phyloP scores from a whole-genome alignment of 1,139 yeast genomes.

The Diutina rugosa region DNA sequence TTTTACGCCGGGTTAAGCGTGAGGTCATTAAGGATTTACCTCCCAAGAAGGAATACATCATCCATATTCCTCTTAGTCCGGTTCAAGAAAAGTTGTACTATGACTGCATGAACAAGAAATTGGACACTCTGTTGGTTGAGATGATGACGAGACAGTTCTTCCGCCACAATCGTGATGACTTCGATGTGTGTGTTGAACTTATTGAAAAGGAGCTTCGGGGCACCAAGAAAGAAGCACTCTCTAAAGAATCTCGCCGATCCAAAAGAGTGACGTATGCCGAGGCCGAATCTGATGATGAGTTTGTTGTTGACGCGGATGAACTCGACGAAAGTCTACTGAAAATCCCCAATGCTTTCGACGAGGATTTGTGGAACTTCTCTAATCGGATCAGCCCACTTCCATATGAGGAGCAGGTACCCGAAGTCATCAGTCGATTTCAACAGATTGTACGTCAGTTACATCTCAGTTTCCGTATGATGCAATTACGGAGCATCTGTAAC shows the following conservation, averaged over 20 bases:
- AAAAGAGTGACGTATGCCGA: background rate
- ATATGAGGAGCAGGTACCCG: background rate
- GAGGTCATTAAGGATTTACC: conserved; percentile 62
- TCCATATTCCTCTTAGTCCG: conserved; percentile 57
- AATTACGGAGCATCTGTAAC: conserved; percentile 69
- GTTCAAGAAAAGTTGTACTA: conserved; percentile 55
- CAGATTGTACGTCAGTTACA: conserved; percentile 8
- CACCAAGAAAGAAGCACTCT: background rate
- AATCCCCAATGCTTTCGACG: background rate
- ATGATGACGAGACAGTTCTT: conserved; percentile 35
- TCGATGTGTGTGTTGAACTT: background rate
- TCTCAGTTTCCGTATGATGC: conserved; percentile 65
- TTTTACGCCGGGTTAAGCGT: conserved; percentile 66
- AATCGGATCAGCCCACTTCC: background rate
- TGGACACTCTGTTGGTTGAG: conserved; percentile 28
- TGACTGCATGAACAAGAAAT: conserved; percentile 36
- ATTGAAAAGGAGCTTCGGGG: background rate
- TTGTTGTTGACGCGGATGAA: background rate
- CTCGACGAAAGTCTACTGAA: background rate
- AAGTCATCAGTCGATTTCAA: background rate
- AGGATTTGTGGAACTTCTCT: background rate
- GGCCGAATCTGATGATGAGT: conserved; percentile 1
- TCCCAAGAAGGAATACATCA: conserved; percentile 76
- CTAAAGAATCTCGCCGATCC: background rate
- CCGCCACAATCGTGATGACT: conserved; percentile 15